Percentiles rank a stretch among this genome's conserved stretches.
Evolutionary conservation across 768 basidiomycete species (phyloP).

Genomic region (Pulveroboletus sp.): DNA sequence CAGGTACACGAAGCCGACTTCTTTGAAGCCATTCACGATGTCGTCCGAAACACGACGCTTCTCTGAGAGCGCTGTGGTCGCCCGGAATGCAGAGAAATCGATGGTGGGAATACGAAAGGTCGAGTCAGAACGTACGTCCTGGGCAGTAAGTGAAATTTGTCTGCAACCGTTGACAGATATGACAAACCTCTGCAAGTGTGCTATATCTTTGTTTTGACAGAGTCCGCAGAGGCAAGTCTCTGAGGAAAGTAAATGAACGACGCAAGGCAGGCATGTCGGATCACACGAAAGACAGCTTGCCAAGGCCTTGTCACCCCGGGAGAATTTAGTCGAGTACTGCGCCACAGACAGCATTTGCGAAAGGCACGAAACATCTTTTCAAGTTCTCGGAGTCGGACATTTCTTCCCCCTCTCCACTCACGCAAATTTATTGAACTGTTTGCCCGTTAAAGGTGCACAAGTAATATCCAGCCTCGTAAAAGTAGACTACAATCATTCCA

Average conservation of each 20-base stretch:
- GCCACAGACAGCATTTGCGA: too few species aligned
- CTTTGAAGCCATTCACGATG: conserved; percentile 73
- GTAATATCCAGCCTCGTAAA: background rate
- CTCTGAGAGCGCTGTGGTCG: conserved; percentile 46
- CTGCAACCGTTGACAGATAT: background rate
- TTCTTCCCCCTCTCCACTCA: too few species aligned
- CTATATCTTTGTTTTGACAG: conserved; percentile 16
- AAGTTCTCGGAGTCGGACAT: too few species aligned
- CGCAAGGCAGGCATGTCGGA: conserved; percentile 9
- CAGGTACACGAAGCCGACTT: conserved; percentile 79
- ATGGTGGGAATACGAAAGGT: conserved; percentile 70
- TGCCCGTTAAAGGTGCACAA: too few species aligned
- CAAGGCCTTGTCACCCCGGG: too few species aligned
- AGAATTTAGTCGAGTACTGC: too few species aligned
- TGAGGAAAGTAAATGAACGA: conserved; percentile 14
- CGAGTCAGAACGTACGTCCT: conserved; percentile 36
- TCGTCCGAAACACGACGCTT: conserved; percentile 61
- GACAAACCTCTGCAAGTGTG: conserved; percentile 25
- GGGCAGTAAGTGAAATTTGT: conserved; percentile 6
- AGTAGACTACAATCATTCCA: too few species aligned
- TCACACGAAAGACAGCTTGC: background rate
- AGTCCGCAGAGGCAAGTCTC: background rate
- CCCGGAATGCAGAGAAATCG: conserved; percentile 67
- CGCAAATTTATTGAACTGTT: too few species aligned
- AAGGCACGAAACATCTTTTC: too few species aligned